These are phyloP conservation scores for Suillus fuscotomentosus DNA, from an alignment of 768 basidiomycete species.

Conservation along the genomic window DNA sequence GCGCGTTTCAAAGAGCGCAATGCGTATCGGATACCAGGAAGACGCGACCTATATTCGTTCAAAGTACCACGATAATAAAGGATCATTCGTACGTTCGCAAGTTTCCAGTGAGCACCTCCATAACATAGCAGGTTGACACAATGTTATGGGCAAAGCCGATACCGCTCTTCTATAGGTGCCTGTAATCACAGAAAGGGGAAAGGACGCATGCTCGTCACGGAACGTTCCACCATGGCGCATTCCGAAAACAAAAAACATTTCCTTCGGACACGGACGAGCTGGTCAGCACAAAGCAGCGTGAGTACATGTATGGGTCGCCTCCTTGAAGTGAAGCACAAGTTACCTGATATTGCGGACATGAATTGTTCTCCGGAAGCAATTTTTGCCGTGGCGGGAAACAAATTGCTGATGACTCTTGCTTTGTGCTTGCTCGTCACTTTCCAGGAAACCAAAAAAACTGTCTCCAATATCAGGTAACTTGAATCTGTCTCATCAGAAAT, in stretches of 20 bases:
- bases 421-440: no score
- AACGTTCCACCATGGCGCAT: slow-evolving; percentile 8
- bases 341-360: no score
- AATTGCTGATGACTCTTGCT: no score
- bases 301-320: no score
- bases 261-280: no score
- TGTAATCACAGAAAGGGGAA: slow-evolving; percentile 10
- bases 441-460: no score
- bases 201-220: slow-evolving; percentile 4
- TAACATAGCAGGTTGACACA: slow-evolving; percentile 1
- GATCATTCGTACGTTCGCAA: slow-evolving; percentile 9
- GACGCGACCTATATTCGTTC: not conserved
- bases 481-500: not conserved
- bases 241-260: no score
- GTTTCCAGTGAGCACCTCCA: slow-evolving; percentile 16
- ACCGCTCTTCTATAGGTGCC: not conserved
- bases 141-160: not conserved
- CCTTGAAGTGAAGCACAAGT: no score
- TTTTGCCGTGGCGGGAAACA: no score
- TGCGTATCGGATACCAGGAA: not conserved
- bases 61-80: slow-evolving; percentile 7
- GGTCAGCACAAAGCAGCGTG: no score
- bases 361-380: no score
- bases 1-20: slow-evolving; percentile 10
- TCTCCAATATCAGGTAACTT: not conserved